phyloP scores from a whole-genome alignment of 257 asterid genomes.

The Haberlea rhodopensis region DNA sequence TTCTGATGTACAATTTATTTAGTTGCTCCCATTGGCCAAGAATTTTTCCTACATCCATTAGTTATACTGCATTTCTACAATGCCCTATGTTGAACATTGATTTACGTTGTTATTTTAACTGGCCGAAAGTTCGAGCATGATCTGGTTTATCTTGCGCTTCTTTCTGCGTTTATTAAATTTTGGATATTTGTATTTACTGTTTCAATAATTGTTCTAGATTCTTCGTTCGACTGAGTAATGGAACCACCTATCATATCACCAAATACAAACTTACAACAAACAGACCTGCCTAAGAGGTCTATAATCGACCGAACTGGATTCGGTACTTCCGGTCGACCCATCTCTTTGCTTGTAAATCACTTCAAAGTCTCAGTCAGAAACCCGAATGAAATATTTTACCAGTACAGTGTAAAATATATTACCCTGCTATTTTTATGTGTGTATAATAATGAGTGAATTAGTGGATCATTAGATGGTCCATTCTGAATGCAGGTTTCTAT shows the following conservation, averaged over 20 bases:
- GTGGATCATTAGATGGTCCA: conserved; percentile 19
- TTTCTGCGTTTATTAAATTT: conserved; percentile 12
- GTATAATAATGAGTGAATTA: conserved; percentile 10
- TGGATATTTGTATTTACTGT: conserved; percentile 19
- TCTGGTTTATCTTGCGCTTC: background rate
- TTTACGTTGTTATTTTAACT: conserved; percentile 2
- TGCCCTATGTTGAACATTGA: background rate
- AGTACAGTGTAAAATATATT: conserved; percentile 51
- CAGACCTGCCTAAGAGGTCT: conserved; percentile 42
- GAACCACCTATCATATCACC: conserved; percentile 32
- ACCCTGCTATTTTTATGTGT: conserved; percentile 21
- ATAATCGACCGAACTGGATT: conserved; percentile 56
- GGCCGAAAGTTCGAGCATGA: background rate
- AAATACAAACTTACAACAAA: conserved; percentile 33
- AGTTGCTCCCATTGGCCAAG: conserved; percentile 15
- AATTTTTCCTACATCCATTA: conserved; percentile 2
- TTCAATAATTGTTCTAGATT: conserved; percentile 28
- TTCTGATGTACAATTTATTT: background rate
- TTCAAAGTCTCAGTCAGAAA: conserved; percentile 61
- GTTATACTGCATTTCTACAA: conserved; percentile 1
- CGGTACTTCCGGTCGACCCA: conserved; percentile 62
- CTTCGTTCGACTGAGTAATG: conserved; percentile 34
- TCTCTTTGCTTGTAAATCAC: conserved; percentile 67
- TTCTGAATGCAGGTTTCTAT: conserved; percentile 62
- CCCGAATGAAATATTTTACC: conserved; percentile 60